Base-by-base conservation (phyloP, 2,329 filamentous ascomycete genomes). In the Fusarium sp. region DNA sequence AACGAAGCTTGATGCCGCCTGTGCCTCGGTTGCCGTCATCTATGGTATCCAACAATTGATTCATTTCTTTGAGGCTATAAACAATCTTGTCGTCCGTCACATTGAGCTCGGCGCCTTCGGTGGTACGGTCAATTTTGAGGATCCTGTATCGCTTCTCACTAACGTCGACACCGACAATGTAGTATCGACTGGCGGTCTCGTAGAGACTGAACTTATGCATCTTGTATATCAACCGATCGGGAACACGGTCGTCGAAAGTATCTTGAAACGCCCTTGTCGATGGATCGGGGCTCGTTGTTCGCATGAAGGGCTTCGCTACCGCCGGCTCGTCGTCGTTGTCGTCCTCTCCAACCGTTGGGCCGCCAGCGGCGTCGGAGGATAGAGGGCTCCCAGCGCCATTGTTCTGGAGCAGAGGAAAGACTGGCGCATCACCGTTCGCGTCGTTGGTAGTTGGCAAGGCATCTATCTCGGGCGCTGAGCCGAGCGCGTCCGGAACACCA, bases 181-280 rank as follows among this genome's bases (percentile, higher is more conserved):
- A 99, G 80, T 96, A 99, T 53, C 94, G 89, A 57, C 91, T 94
- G 14, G 93, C 92, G 5, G 96, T 99, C 82, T 99, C 96, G 80
- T 99, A 98, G 22, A 99, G 83, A n/a, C 93, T 96, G 80, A 97
- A 98, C 76, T 96, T 97, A 83, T 98, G 94, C 94, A 99, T 97
- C 77, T 87, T 88, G 79, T 87, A 85, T 44, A 84, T 78, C 19
- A 83, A 72, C 22, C 82, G 80, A 54, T 81, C 78, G 7, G 74
- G 73, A 1, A 73, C 71, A 15, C 74, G 76, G 17, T 77, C 76
- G 19, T 80, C 78, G 22, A 77, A 77, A 15, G 75, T 73, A 33
- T 80, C 76, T 36, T 69, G 64, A 5, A 70, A 65, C 10, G 58
- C 61, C 28, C 78, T 79, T 5, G 74, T 72, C 21, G 76, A 72